Percentiles rank a stretch among this genome's conserved stretches.
phyloP scores from a whole-genome alignment of 495 filamentous ascomycete genomes.

The Penicillium samsonianum region DNA sequence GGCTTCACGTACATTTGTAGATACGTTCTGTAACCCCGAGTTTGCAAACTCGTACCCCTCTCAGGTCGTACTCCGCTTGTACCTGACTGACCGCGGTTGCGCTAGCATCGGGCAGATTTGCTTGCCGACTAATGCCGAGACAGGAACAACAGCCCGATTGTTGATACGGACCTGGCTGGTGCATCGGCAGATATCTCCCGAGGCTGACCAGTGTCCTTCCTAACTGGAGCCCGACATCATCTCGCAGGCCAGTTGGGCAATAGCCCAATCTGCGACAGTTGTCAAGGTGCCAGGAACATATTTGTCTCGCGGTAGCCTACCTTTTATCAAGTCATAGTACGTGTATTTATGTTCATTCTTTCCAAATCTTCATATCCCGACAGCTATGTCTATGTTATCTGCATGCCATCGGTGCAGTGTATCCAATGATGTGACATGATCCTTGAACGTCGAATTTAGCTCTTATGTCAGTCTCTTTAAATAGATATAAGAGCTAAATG shows the following conservation, averaged over 20 bases:
- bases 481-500: background rate
- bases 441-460: background rate
- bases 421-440: background rate
- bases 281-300: slow-evolving; percentile 12
- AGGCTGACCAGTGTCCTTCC: slow-evolving; percentile 12
- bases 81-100: slow-evolving; percentile 15
- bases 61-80: slow-evolving; percentile 10
- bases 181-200: slow-evolving; percentile 23
- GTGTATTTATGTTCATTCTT: background rate
- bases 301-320: slow-evolving; percentile 6
- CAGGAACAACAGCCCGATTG: slow-evolving; percentile 29
- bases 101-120: slow-evolving; percentile 34
- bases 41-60: slow-evolving; percentile 1
- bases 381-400: background rate
- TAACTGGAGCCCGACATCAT: slow-evolving; percentile 25
- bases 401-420: slow-evolving; percentile 8
- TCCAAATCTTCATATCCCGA: background rate
- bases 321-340: slow-evolving; percentile 8
- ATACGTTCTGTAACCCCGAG: slow-evolving; percentile 1
- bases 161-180: slow-evolving; percentile 19
- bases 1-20: background rate
- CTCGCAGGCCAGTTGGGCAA: slow-evolving; percentile 28
- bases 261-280: slow-evolving; percentile 13
- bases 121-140: slow-evolving; percentile 27
- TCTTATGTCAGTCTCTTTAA: background rate